Evolutionary conservation across 106 monocot genomes (phyloP), one percentile per base, ranked within the genome.

Genomic region (Dendrobium chrysotoxum): DNA sequence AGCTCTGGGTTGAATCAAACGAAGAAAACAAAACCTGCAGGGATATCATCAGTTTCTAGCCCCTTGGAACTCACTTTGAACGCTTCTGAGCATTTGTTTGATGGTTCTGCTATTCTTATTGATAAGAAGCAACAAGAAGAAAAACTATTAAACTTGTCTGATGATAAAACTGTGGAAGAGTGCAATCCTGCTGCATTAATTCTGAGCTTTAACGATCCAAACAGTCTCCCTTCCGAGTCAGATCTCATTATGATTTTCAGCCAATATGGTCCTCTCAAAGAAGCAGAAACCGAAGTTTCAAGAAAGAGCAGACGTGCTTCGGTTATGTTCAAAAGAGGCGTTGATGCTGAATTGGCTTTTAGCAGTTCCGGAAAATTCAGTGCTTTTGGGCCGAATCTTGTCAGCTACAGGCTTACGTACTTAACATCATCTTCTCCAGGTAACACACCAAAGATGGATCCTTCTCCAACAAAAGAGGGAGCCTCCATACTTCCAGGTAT

Each of bases 301-400:
- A 79, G 39, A 57, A 79, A 82, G 30, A 79, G 77, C 4, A 92
- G 77, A 5, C 84, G 81, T 65, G 92, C 82, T 54, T 88, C 82
- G 81, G 86, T 94, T 35, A 84, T 98, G 20, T 98, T 98, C 79
- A 91, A 86, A 61, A 92, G 83, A 57, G 88, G 83, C 47, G 81
- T 84, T 85, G 94, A 98, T 94, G 97, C 97, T 67, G 94, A 98
- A 79, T 82, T 78, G 28, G 94, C 97, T 82, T 98, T 94, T 74
- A 91, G 92, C 58, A 86, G 86, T 84, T 86, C 90, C 55, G 88
- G 94, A 53, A 93, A 90, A 74, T 89, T 77, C 53, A 86, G 90
- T 81, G 81, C 90, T 46, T 96, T 94, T 90, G 92, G 96, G 16
- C 88, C 93, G 10, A 76, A 85, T 30, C 94, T 92, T 85, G 26